Conservation (phyloP, 2,329 filamentous ascomycete species). For the Scedosporium boydii region DNA sequence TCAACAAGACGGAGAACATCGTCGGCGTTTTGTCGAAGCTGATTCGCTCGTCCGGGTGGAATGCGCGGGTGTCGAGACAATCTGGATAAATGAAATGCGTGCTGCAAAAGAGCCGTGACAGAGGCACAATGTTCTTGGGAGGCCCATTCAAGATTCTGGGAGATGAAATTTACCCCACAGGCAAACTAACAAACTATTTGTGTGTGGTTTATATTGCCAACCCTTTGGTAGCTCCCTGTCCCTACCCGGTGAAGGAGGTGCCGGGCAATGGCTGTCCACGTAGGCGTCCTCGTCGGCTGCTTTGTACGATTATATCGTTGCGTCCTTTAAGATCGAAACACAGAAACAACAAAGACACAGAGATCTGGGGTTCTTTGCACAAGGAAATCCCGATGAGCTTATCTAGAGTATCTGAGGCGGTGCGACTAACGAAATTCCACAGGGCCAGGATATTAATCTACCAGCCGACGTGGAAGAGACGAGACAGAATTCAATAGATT, state of each 20-base stretch:
- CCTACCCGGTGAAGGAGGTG: background rate
- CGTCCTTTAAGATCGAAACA: no score
- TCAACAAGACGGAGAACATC: background rate
- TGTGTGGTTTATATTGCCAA: background rate
- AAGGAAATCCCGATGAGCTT: no score
- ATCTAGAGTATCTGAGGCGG: no score
- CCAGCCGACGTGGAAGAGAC: background rate
- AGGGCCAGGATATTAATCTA: background rate
- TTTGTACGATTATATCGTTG: no score
- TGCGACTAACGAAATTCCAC: no score
- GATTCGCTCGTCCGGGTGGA: background rate
- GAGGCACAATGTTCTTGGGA: background rate
- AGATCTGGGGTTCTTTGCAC: no score
- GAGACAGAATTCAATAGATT: background rate
- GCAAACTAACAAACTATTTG: slow-evolving; percentile 1
- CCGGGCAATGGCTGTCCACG: no score
- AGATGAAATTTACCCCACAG: slow-evolving; percentile 7
- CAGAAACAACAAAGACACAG: no score
- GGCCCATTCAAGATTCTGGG: background rate
- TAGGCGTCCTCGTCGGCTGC: no score
- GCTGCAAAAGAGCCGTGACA: slow-evolving; percentile 1
- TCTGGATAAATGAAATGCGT: slow-evolving; percentile 9
- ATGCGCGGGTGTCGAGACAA: slow-evolving; percentile 8
- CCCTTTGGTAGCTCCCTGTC: background rate
- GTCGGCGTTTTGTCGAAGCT: background rate